Percentiles rank a stretch among this genome's conserved stretches.
Evolutionary conservation across 257 asterid species (phyloP).

Genomic region (Striga asiatica): DNA sequence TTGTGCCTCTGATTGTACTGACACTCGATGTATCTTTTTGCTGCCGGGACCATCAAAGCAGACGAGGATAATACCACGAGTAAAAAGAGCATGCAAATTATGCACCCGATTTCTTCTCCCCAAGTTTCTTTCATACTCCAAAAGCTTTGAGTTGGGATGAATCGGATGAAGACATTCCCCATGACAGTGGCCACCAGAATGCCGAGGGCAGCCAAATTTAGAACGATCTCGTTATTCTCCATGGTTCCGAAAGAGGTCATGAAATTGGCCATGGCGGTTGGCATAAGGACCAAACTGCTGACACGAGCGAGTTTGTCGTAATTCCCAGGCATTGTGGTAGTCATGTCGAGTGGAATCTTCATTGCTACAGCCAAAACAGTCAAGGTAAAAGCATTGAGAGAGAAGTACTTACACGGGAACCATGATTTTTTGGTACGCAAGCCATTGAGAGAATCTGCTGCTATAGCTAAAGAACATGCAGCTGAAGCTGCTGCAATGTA

Average conservation of each 20-base stretch:
- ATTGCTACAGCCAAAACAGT: background rate
- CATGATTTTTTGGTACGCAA: background rate
- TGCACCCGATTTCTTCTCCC: background rate
- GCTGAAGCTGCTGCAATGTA: conserved; percentile 20
- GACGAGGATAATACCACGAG: conserved; percentile 10
- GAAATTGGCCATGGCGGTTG: background rate
- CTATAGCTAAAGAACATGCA: conserved; percentile 12
- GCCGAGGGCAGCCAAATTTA: background rate
- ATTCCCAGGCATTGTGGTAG: background rate
- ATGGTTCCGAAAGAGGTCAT: background rate
- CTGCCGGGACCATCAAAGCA: conserved; percentile 18
- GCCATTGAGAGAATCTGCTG: conserved; percentile 15
- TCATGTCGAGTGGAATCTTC: background rate
- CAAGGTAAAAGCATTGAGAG: background rate
- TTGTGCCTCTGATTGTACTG: conserved; percentile 20
- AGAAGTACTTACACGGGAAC: conserved; percentile 1
- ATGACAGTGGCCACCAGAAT: background rate
- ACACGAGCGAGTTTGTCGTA: background rate
- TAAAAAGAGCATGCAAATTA: conserved; percentile 9
- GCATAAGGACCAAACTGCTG: background rate
- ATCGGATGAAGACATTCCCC: conserved; percentile 19
- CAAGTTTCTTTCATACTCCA: background rate
- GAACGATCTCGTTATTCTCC: background rate
- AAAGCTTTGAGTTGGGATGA: background rate
- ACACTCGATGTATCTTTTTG: conserved; percentile 17